Evolutionary conservation across 352 stramenopile species (phyloP), one percentile per base, ranked within the genome.

Genomic region (Globisporangium okanoganense): DNA sequence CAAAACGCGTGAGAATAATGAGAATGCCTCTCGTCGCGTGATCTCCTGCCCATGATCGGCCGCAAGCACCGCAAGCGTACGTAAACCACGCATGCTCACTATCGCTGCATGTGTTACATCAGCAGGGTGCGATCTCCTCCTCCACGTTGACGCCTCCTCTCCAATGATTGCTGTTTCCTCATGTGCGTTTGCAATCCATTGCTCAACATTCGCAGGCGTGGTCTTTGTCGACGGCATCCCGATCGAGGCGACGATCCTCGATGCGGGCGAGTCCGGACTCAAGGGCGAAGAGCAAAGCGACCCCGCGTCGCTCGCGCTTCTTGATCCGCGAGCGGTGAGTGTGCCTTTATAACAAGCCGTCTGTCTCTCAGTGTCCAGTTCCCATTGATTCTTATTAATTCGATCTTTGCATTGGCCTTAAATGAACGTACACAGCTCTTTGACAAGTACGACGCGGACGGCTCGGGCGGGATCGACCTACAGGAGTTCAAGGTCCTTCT

Each of bases 401-500:
- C n/a, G n/a, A n/a, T n/a, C n/a, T n/a, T n/a, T n/a, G n/a, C n/a
- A n/a, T n/a, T n/a, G n/a, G n/a, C n/a, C n/a, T n/a, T n/a, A n/a
- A 33, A 33, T 33, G 10, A 16, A n/a, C n/a, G n/a, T n/a, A n/a
- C n/a, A n/a, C 61, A 94, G 85, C 73, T 94, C 35, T 94, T 94
- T 54, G 75, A 89, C 61, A 91, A 94, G 56, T 94, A 92, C 65
- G 83, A 94, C 63, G 58, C 73, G 10, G 85, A 94, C 40, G 75
- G 76, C 14, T 92, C 82, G 3, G 85, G 82, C 6, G 82, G 83
- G 24, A 92, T 94, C 36, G 82, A 92, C 61, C 71, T 90, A 31
- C 68, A 88, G 3, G 85, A 94, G 69, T 94, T 94, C 68, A 82
- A 79, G 45, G 70, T 90, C 22, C 66, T 94, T 18, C 67, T 94